phyloP scores from a whole-genome alignment of 1,284 basidiomycete species.

The Ganoderma resinaceum region DNA sequence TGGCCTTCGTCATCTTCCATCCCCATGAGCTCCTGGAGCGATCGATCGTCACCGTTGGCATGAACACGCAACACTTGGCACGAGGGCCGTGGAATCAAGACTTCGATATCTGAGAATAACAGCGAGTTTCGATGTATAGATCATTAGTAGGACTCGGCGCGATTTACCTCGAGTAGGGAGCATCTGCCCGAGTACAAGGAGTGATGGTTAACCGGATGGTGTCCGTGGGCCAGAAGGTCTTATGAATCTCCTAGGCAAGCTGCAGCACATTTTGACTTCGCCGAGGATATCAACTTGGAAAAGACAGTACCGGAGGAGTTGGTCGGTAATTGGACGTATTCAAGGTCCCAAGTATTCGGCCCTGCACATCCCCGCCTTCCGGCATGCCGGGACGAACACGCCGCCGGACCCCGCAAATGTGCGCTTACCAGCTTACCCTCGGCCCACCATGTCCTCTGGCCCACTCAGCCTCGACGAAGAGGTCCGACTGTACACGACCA shows the following conservation, averaged over 20 bases:
- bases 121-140: background rate
- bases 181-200: background rate
- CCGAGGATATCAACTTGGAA: too few relatives aligned
- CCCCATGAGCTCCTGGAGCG: background rate
- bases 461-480: conserved; percentile 85
- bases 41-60: background rate
- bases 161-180: background rate
- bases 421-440: background rate
- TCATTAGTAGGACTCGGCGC: background rate
- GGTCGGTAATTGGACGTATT: too few relatives aligned
- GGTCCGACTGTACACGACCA: conserved; percentile 87
- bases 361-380: background rate
- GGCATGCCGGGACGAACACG: background rate
- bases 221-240: too few relatives aligned
- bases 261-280: too few relatives aligned
- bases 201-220: too few relatives aligned
- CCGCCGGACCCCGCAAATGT: background rate
- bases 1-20: background rate
- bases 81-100: background rate
- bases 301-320: too few relatives aligned
- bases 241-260: too few relatives aligned
- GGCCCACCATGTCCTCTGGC: conserved; percentile 37
- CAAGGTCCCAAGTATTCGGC: too few relatives aligned
- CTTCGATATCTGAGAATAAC: background rate
- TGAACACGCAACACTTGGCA: background rate